A percentile compares a stretch with the other conserved stretches of the same genome.
phyloP scores from a whole-genome alignment of 78 protist species.

The Polysphondylium violaceum region DNA sequence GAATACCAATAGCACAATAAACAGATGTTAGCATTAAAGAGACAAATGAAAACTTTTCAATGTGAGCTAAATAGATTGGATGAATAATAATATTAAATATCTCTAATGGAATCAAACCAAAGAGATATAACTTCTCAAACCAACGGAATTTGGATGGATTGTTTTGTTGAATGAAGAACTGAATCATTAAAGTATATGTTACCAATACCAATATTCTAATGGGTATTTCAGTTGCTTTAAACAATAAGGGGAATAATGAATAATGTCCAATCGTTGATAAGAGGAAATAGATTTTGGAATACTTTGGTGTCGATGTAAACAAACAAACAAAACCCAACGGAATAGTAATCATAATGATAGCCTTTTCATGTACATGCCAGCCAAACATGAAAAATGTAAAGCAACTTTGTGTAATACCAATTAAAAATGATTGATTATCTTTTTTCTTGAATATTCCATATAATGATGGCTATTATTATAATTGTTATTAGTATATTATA shows the following conservation, averaged over 20 bases:
- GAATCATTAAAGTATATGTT: conserved; percentile 14
- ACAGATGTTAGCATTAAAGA: conserved; percentile 67
- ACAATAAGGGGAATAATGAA: conserved; percentile 67
- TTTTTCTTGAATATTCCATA: conserved; percentile 25
- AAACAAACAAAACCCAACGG: conserved; percentile 66
- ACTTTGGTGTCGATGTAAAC: not conserved
- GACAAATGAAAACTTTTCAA: conserved; percentile 32
- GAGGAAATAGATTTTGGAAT: conserved; percentile 48
- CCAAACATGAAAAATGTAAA: conserved; percentile 91
- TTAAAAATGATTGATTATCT: conserved; percentile 15
- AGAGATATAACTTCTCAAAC: conserved; percentile 13
- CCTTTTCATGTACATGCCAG: conserved; percentile 99
- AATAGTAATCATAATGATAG: conserved; percentile 83
- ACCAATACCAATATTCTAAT: conserved; percentile 9
- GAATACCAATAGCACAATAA: conserved; percentile 42
- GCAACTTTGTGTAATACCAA: conserved; percentile 55
- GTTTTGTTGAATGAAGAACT: no score
- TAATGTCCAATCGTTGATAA: conserved; percentile 77
- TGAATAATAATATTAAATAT: conserved; percentile 29
- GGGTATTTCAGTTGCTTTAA: conserved; percentile 29
- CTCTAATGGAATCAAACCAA: conserved; percentile 27
- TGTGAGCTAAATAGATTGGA: conserved; percentile 13
- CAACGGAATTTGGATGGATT: not conserved
- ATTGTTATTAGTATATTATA: not conserved
- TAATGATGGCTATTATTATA: conserved; percentile 43